A percentile compares a stretch with the other conserved stretches of the same genome.
phyloP scores from a whole-genome alignment of 257 asterid species.

The Solanum clarkiae region DNA sequence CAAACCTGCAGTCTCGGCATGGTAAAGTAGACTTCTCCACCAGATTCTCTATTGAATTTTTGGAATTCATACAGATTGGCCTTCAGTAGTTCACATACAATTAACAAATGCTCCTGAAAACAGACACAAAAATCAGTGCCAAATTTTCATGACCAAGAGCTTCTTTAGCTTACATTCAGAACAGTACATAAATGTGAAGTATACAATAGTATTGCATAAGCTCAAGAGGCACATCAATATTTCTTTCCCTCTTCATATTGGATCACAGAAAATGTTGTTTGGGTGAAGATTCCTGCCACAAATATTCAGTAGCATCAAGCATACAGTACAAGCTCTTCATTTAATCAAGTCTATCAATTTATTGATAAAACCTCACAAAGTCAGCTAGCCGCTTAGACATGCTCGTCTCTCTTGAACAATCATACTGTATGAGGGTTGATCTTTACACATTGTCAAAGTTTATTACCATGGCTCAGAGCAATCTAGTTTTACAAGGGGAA shows the following conservation, averaged over 20 bases:
- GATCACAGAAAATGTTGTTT: not conserved
- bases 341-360: not conserved
- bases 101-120: constrained; percentile 63
- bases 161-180: not conserved
- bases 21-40: constrained; percentile 78
- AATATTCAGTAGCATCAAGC: not conserved
- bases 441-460: not conserved
- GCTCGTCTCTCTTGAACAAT: not conserved
- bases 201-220: not conserved
- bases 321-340: not conserved
- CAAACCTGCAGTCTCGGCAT: constrained; percentile 75
- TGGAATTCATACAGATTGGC: constrained; percentile 73
- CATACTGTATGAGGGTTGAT: not conserved
- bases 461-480: not conserved
- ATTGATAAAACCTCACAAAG: not conserved
- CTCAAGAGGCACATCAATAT: not conserved
- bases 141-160: not conserved
- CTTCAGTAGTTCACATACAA: constrained; percentile 71
- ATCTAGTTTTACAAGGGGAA: not conserved
- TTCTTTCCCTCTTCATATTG: not conserved
- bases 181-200: not conserved
- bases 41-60: constrained; percentile 69
- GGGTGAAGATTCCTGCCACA: not conserved
- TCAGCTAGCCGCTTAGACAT: not conserved
- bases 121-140: not conserved